Evolutionary conservation across 164 flowering plant species (phyloP).

Genomic region (Umbilicus rupestris): DNA sequence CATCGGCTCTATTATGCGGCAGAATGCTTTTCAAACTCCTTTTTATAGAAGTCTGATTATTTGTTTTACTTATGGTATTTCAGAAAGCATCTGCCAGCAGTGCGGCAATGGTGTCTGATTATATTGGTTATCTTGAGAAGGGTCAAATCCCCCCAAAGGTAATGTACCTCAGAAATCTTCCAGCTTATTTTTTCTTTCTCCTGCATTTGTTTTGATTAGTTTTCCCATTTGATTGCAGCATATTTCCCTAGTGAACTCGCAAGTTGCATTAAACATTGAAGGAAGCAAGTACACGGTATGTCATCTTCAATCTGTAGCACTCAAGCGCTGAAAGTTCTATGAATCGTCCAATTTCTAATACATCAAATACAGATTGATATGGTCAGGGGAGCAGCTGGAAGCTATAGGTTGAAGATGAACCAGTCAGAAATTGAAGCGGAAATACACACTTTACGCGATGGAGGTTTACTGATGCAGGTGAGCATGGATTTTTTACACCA

Average conservation of each 20-base stretch:
- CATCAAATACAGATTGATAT: constrained; percentile 56
- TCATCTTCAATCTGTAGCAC: background rate
- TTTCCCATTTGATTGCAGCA: constrained; percentile 49
- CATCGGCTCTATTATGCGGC: background rate
- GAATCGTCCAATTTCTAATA: background rate
- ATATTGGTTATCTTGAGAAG: constrained; percentile 95
- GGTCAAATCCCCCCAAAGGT: constrained; percentile 99
- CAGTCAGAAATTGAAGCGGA: constrained; percentile 90
- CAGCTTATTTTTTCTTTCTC: background rate
- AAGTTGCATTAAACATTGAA: constrained; percentile 90
- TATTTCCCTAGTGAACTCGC: constrained; percentile 84
- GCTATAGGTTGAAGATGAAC: constrained; percentile 79
- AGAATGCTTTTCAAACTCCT: background rate
- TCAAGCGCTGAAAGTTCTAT: background rate
- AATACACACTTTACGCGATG: constrained; percentile 99
- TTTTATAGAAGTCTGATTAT: too few relatives aligned
- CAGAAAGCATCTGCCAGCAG: constrained; percentile 97
- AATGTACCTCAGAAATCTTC: constrained; percentile 9
- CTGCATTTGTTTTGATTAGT: background rate
- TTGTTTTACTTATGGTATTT: constrained; percentile 11
- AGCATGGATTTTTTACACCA: constrained; percentile 12
- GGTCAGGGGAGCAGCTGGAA: constrained; percentile 92
- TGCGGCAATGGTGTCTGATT: constrained; percentile 92
- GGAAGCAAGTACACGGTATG: constrained; percentile 95
- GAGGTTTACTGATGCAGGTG: constrained; percentile 98